A percentile compares a stretch with the other conserved stretches of the same genome.
phyloP scores from a whole-genome alignment of 176 grass and related monocot species.

The Phoenix dactylifera region DNA sequence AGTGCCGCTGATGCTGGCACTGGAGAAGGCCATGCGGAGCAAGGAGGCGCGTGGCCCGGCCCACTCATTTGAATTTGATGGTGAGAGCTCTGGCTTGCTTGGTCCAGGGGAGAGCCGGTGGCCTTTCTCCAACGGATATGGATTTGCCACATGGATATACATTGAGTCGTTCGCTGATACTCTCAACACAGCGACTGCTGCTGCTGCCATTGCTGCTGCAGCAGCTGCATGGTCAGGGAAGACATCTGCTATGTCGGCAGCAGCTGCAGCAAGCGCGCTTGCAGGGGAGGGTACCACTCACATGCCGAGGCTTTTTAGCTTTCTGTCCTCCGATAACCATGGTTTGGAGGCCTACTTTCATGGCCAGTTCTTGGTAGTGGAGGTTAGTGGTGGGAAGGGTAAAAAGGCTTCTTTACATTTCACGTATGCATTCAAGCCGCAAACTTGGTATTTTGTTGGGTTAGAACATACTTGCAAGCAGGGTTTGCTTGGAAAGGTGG shows the following conservation, averaged over 20 bases:
- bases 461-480: constrained; percentile 88
- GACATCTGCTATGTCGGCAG: constrained; percentile 91
- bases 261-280: constrained; percentile 84
- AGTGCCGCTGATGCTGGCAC: constrained; percentile 38
- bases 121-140: constrained; percentile 95
- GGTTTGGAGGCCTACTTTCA: constrained; percentile 95
- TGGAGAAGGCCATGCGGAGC: constrained; percentile 78
- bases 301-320: constrained; percentile 92
- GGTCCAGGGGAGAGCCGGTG: constrained; percentile 82
- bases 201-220: constrained; percentile 83
- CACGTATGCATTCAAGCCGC: constrained; percentile 86
- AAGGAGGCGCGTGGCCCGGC: constrained; percentile 60
- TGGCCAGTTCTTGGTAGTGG: constrained; percentile 94
- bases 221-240: constrained; percentile 84
- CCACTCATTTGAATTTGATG: constrained; percentile 81
- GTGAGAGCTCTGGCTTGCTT: constrained; percentile 91
- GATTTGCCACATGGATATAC: constrained; percentile 91
- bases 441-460: constrained; percentile 86
- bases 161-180: constrained; percentile 93
- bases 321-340: constrained; percentile 86
- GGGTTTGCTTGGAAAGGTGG: constrained; percentile 80
- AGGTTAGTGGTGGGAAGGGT: constrained; percentile 64
- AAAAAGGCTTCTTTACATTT: constrained; percentile 96
- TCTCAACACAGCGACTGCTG: constrained; percentile 89
- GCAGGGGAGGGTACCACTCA: constrained; percentile 93